These are phyloP conservation scores for Kernera saxatilis DNA, from an alignment of 345 rosid species.

Conservation along the genomic window DNA sequence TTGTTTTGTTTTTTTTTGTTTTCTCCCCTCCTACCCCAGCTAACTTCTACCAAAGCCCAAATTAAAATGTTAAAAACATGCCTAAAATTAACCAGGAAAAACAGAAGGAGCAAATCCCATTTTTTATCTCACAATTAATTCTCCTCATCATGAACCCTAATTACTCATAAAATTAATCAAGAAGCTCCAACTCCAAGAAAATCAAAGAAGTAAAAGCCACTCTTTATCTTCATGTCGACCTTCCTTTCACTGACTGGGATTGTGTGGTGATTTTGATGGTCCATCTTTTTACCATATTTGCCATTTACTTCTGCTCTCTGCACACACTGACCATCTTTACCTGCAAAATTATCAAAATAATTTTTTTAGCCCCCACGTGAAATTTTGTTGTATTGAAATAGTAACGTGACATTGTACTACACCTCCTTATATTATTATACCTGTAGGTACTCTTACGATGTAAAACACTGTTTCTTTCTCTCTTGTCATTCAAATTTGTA, in stretches of 20 bases:
- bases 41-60: background rate
- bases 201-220: constrained; percentile 29
- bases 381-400: constrained; percentile 28
- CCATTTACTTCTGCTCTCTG: constrained; percentile 35
- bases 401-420: constrained; percentile 26
- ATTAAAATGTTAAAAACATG: constrained; percentile 8
- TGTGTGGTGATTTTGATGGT: constrained; percentile 32
- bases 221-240: constrained; percentile 11
- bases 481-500: constrained; percentile 26
- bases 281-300: constrained; percentile 29
- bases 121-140: constrained; percentile 4
- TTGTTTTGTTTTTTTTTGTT: background rate
- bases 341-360: constrained; percentile 20
- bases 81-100: constrained; percentile 9
- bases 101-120: background rate
- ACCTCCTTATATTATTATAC: constrained; percentile 19
- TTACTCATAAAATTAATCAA: constrained; percentile 1
- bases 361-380: constrained; percentile 31
- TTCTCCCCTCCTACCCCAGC: background rate
- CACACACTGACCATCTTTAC: constrained; percentile 31
- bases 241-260: constrained; percentile 22
- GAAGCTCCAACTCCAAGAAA: constrained; percentile 33
- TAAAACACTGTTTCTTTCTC: constrained; percentile 24
- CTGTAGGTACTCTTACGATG: constrained; percentile 30
- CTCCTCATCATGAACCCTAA: background rate